A percentile compares a stretch with the other conserved stretches of the same genome.
These are phyloP conservation scores for Petrea volubilis DNA, from an alignment of 257 asterid species.

Conservation along the genomic window DNA sequence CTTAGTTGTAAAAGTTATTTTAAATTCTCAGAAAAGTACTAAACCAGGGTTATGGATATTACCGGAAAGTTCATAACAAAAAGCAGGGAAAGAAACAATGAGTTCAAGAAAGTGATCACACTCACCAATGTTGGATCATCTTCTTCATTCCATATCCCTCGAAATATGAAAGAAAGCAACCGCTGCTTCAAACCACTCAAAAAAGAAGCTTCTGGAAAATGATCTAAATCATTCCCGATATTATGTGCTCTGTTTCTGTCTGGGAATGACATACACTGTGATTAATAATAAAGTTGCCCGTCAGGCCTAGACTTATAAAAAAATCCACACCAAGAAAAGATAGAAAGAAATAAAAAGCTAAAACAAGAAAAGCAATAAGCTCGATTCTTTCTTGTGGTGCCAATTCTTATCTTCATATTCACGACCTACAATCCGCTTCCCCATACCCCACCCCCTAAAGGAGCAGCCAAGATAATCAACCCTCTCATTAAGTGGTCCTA, in stretches of 20 bases:
- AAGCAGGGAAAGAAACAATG: neutral
- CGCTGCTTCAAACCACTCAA: constrained; percentile 90
- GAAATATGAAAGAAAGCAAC: constrained; percentile 88
- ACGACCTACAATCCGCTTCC: neutral
- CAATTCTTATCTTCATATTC: neutral
- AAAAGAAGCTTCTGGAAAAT: constrained; percentile 52
- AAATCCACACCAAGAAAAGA: neutral
- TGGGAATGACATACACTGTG: constrained; percentile 41
- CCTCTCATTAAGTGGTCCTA: neutral
- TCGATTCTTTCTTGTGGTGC: neutral
- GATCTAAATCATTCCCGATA: constrained; percentile 50
- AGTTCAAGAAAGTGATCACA: constrained; percentile 18
- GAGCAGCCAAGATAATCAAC: neutral
- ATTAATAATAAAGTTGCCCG: constrained; percentile 17
- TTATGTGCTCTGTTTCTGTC: constrained; percentile 46
- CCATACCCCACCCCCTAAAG: neutral
- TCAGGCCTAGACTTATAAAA: constrained; percentile 21
- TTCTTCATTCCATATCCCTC: constrained; percentile 93
- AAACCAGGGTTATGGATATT: neutral
- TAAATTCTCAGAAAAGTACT: neutral
- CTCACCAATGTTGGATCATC: constrained; percentile 75
- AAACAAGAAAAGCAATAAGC: constrained; percentile 15
- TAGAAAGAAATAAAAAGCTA: neutral
- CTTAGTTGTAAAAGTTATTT: neutral
- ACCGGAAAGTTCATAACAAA: neutral